Evolutionary conservation across 2,329 filamentous ascomycete genomes (phyloP).

Genomic region (Atkinsonella texensis): DNA sequence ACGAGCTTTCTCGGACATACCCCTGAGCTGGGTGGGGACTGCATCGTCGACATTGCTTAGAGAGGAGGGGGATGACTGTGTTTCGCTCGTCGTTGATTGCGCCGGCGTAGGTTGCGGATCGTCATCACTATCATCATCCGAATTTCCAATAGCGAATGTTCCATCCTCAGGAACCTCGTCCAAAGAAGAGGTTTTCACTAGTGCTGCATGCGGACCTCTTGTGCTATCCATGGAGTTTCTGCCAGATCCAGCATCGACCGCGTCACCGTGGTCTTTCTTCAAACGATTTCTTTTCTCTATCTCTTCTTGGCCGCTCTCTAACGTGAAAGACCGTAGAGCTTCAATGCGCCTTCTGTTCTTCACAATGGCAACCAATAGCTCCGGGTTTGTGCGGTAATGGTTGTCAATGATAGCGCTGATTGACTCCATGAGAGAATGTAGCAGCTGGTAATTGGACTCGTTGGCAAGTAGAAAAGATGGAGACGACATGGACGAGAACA

Average conservation of each 20-base stretch:
- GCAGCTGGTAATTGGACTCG: conserved; percentile 73
- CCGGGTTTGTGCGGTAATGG: conserved; percentile 68
- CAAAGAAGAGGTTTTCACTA: conserved; percentile 15
- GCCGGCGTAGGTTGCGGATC: conserved; percentile 45
- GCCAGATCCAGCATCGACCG: conserved; percentile 34
- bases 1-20: conserved; percentile 94
- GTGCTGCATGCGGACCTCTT: conserved; percentile 40
- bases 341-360: conserved; percentile 76
- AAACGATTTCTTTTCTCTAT: conserved; percentile 67
- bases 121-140: conserved; percentile 52
- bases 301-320: conserved; percentile 86
- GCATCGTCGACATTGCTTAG: conserved; percentile 60
- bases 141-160: conserved; percentile 81
- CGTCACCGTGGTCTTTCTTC: conserved; percentile 46
- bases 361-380: conserved; percentile 68
- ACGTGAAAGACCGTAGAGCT: conserved; percentile 71
- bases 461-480: conserved; percentile 87
- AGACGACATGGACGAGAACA: conserved; percentile 86
- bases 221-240: conserved; percentile 57
- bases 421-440: conserved; percentile 74
- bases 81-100: conserved; percentile 51
- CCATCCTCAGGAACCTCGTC: conserved; percentile 45
- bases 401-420: conserved; percentile 87
- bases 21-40: conserved; percentile 68
- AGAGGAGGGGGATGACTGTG: conserved; percentile 54